Evolutionary conservation across 441 rosid species (phyloP).

Genomic region (Hura crepitans): DNA sequence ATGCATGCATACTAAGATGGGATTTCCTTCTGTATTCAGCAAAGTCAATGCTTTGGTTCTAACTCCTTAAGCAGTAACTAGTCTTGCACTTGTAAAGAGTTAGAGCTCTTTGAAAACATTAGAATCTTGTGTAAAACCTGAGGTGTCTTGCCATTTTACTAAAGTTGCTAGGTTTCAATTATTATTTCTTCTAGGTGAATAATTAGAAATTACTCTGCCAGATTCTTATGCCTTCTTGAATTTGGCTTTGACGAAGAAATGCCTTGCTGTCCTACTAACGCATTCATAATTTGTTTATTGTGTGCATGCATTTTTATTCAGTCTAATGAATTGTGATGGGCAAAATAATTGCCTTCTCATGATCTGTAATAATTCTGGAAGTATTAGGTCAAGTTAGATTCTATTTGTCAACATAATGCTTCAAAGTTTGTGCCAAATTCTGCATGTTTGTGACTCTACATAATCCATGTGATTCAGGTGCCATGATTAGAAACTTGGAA

Average conservation of each 20-base stretch:
- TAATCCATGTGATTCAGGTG: not conserved
- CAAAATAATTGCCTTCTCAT: not conserved
- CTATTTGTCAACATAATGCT: conserved; percentile 2
- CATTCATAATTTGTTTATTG: not conserved
- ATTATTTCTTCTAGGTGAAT: not conserved
- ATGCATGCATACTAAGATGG: not conserved
- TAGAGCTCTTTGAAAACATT: not conserved
- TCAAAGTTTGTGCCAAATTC: not conserved
- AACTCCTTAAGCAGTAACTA: not conserved
- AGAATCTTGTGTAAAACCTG: not conserved
- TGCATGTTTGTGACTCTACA: not conserved
- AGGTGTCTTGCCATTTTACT: not conserved
- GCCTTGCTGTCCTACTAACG: not conserved
- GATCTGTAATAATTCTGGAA: not conserved
- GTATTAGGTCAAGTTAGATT: not conserved
- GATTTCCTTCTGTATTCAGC: not conserved
- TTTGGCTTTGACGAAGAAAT: not conserved
- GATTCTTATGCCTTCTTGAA: not conserved
- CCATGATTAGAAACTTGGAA: not conserved
- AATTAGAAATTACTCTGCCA: not conserved
- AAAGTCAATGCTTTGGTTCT: not conserved
- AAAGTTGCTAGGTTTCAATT: too few relatives aligned
- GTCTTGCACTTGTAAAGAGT: not conserved
- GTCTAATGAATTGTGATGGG: not conserved
- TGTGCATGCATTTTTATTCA: not conserved